Conservation (phyloP, 371 early-diverging fungal species). For the Mortierella sp. region DNA sequence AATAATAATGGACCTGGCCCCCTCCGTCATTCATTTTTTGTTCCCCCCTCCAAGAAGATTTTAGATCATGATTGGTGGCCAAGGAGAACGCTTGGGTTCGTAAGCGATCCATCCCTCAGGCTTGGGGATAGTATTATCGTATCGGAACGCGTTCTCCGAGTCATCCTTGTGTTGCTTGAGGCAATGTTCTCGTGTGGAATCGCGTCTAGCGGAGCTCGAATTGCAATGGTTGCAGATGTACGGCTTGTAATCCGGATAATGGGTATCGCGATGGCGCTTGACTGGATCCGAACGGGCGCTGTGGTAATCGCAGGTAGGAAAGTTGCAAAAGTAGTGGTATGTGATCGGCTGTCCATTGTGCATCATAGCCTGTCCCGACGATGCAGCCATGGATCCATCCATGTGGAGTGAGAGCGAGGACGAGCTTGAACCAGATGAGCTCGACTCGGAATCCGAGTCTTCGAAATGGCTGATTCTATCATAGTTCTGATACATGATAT, state of each 20-base stretch:
- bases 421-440: constrained; percentile 32
- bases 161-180: constrained; percentile 54
- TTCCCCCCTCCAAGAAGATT: neutral
- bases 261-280: constrained; percentile 53
- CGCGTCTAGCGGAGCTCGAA: constrained; percentile 44
- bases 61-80: constrained; percentile 52
- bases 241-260: constrained; percentile 53
- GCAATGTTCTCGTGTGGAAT: constrained; percentile 51
- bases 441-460: constrained; percentile 39
- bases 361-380: neutral
- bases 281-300: constrained; percentile 52
- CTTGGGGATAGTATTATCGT: constrained; percentile 39
- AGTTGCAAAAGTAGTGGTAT: constrained; percentile 52
- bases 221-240: constrained; percentile 52
- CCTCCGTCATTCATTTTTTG: neutral
- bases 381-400: neutral
- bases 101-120: constrained; percentile 54
- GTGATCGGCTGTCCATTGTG: constrained; percentile 32
- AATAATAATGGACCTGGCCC: neutral
- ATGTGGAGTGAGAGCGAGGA: constrained; percentile 22
- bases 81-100: constrained; percentile 51
- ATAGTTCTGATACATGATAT: constrained; percentile 27
- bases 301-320: constrained; percentile 52
- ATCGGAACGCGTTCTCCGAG: constrained; percentile 46
- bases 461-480: constrained; percentile 28